phyloP scores from a whole-genome alignment of 208 protist species.

The Crithidia brevicula region DNA sequence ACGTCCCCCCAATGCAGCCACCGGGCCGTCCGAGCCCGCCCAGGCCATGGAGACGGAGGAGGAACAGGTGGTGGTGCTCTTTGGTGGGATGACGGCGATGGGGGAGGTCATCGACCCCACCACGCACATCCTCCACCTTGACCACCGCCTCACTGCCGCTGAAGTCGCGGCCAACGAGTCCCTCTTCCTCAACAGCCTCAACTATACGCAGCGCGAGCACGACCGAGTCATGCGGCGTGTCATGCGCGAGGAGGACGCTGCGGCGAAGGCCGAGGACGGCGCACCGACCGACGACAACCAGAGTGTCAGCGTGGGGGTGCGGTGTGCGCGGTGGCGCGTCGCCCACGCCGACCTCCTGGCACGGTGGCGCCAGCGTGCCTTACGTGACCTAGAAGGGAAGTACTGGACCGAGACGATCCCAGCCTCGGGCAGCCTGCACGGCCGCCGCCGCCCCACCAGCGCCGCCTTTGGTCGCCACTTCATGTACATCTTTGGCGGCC shows the following conservation, averaged over 20 bases:
- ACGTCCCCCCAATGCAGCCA: background rate
- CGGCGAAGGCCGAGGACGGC: background rate
- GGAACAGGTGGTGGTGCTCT: slow-evolving; percentile 71
- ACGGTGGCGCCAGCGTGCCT: slow-evolving; percentile 18
- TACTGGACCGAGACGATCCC: slow-evolving; percentile 42
- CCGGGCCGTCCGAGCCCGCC: background rate
- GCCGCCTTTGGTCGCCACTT: slow-evolving; percentile 52
- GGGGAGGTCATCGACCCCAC: slow-evolving; percentile 28
- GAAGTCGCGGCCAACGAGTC: slow-evolving; percentile 22
- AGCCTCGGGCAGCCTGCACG: slow-evolving; percentile 25
- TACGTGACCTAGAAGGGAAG: slow-evolving; percentile 29
- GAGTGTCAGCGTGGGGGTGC: background rate
- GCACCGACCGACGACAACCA: background rate
- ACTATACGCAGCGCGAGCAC: slow-evolving; percentile 19
- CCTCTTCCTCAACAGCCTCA: slow-evolving; percentile 27
- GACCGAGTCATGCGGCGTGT: slow-evolving; percentile 9
- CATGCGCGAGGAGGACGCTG: background rate
- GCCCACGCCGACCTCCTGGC: slow-evolving; percentile 13
- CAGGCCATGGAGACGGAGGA: too few relatives aligned
- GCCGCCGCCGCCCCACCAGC: slow-evolving; percentile 54
- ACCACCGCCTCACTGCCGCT: slow-evolving; percentile 30
- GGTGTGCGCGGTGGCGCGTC: slow-evolving; percentile 16
- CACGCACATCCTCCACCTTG: slow-evolving; percentile 55
- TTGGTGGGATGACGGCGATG: slow-evolving; percentile 61
- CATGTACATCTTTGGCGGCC: slow-evolving; percentile 74